Evolutionary conservation across 129 eudicot genomes (phyloP), one percentile per base, ranked within the genome.

Genomic region (Ambrosia artemisiifolia): DNA sequence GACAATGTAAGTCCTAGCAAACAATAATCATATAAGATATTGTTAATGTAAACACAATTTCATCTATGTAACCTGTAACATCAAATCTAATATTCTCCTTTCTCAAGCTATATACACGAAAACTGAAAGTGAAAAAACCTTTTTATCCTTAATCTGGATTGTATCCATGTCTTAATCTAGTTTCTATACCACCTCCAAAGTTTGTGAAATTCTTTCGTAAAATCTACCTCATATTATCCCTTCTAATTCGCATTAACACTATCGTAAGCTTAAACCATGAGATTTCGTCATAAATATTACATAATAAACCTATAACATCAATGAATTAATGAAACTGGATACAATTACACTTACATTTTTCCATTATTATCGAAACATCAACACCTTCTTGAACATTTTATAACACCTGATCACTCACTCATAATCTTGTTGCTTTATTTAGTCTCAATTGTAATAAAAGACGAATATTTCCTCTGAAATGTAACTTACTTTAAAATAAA

Each of bases 141-240:
- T 95, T 78, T 90, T 95, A 77, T 94, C 97, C 85, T 94, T 94
- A 72, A 94, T 94, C 81, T 94, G 65, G 97, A 95, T 71, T 95
- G 99, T 51, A 95, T 90, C 99, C 99, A 95, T 67, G 99, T 90
- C 85, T 95, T 95, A 50, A 95, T 91, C 81, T 95, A 97, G 72
- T 95, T 97, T 69, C 99, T 83, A 65, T 95, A 95, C 71, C 97
- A 95, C 71, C 97, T 84, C 90, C 91, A 97, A 50, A 95, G 69
- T 72, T 95, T 95, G 83, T 91, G 91, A 20, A 95, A 91, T 73
- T 95, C 97, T 83, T 95, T 95, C 95, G 91, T 95, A 88, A 95
- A 88, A 71, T 95, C 99, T 6, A 97, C 97, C 75, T 91, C 99
- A 69, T 86, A 95, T 78, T 95, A 91, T 84, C 91, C 99, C 83